Conservation (phyloP, 1,139 yeast genomes). For the Pichia sp. region DNA sequence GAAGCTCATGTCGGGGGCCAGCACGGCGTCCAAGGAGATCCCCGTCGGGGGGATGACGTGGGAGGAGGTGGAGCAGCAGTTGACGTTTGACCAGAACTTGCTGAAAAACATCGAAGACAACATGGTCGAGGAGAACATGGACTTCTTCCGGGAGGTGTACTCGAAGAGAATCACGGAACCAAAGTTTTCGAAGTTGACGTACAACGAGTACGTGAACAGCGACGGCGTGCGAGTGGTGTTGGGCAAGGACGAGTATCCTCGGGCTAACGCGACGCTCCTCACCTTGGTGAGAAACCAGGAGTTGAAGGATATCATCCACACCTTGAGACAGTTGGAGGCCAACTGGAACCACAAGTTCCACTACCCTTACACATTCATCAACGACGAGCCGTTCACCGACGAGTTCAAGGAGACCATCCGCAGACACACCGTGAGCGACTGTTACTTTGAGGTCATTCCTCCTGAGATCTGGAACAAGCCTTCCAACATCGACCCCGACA, state of each 20-base stretch:
- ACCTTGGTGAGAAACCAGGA: constrained; percentile 50
- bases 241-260: constrained; percentile 34
- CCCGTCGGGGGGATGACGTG: constrained; percentile 18
- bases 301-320: constrained; percentile 35
- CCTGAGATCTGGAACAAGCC: constrained; percentile 47
- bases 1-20: constrained; percentile 24
- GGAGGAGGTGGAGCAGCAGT: constrained; percentile 24
- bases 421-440: constrained; percentile 30
- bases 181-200: constrained; percentile 41
- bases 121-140: constrained; percentile 30
- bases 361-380: constrained; percentile 51
- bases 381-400: constrained; percentile 45
- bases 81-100: constrained; percentile 23
- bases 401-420: constrained; percentile 41
- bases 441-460: constrained; percentile 39
- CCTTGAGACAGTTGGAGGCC: constrained; percentile 42
- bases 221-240: constrained; percentile 25
- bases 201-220: constrained; percentile 25
- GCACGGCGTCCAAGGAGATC: constrained; percentile 14
- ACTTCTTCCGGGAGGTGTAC: constrained; percentile 30
- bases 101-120: constrained; percentile 25
- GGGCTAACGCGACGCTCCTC: constrained; percentile 50
- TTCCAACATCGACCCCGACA: constrained; percentile 35
- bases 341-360: constrained; percentile 47
- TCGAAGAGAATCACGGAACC: constrained; percentile 40